phyloP scores from a whole-genome alignment of 1,284 basidiomycete genomes.

The Bjerkandera adusta region DNA sequence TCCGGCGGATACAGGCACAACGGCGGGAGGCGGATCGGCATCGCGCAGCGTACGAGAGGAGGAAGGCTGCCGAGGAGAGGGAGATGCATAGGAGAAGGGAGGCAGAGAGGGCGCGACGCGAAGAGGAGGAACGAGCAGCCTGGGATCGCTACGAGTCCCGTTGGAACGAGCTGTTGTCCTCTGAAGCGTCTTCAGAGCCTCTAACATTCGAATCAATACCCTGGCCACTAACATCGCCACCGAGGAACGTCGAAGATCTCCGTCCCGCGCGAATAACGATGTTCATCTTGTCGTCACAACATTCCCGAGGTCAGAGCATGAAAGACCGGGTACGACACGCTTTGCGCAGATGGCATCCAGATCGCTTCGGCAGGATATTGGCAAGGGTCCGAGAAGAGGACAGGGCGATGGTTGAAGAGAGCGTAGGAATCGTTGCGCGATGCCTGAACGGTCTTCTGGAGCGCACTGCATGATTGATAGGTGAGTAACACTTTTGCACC shows the following conservation, averaged over 20 bases:
- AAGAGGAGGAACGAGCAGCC: slow-evolving; percentile 46
- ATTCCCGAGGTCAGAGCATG: slow-evolving; percentile 53
- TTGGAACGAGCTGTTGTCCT: slow-evolving; percentile 48
- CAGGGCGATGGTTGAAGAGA: slow-evolving; percentile 55
- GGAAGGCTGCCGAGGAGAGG: slow-evolving; percentile 22
- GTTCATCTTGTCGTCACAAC: slow-evolving; percentile 60
- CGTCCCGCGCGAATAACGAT: slow-evolving; percentile 43
- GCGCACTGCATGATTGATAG: slow-evolving; percentile 17
- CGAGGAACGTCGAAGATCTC: slow-evolving; percentile 47
- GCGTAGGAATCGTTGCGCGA: slow-evolving; percentile 65
- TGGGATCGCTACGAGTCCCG: slow-evolving; percentile 61
- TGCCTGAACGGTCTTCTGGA: slow-evolving; percentile 67
- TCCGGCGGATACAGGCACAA: slow-evolving; percentile 28
- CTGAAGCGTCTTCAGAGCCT: slow-evolving; percentile 40
- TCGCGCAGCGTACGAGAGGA: slow-evolving; percentile 37
- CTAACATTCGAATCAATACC: slow-evolving; percentile 62
- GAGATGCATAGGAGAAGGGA: slow-evolving; percentile 33
- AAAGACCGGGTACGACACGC: slow-evolving; percentile 65
- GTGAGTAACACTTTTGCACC: too few relatives aligned
- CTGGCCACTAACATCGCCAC: slow-evolving; percentile 58
- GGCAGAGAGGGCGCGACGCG: slow-evolving; percentile 33
- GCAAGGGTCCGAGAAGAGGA: slow-evolving; percentile 54
- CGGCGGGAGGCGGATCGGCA: slow-evolving; percentile 29
- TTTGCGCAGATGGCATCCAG: slow-evolving; percentile 75
- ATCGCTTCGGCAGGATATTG: slow-evolving; percentile 61